Evolutionary conservation across 2,329 filamentous ascomycete genomes (phyloP), one percentile per base, ranked within the genome.

Genomic region (Penicillium sclerotiorum): DNA sequence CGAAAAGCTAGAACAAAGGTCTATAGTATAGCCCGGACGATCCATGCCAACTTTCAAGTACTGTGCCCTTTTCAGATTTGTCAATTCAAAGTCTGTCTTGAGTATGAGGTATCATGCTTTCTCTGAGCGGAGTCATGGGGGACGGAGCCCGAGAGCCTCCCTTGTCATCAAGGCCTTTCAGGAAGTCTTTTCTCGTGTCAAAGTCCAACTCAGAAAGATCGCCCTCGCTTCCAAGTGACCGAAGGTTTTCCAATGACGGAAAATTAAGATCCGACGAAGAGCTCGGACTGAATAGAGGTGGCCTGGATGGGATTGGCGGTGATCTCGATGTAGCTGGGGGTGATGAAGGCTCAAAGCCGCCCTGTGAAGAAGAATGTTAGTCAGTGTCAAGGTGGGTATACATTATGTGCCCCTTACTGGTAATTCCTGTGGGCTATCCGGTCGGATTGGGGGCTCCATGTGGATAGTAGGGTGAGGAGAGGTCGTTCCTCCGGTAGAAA

Each of bases 391-490:
- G 4, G 9, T 11, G 30, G 2, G 12, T 30, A 4, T 17, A 5
- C 2, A 9, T 8, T 7, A n/a, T 5, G n/a, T 20, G 30, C 3
- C 1, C 8, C 39, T 32, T 42, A 42, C 39, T n/a, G 39, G 39
- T 13, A 42, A 18, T 13, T 42, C 39, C 13, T 42, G 39, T 9
- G 39, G 39, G 17, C 39, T 42, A 30, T 42, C 39, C 9, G 39
- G 21, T 13, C 39, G 17, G 8, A 17, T 13, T 3, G n/a, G 6
- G 5, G 5, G 17, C 9, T 30, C 25, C 17, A 30, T 42, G 4
- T 11, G 17, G n/a, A n/a, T n/a, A n/a, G n/a, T n/a, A n/a, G n/a
- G 1, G 8, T 20, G 23, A 18, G 9, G 17, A 12, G n/a, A 1
- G n/a, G 22, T 6, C 9, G n/a, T 9, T 22, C n/a, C 15, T 30